These are phyloP conservation scores for Pythium grandisporangium DNA, from an alignment of 352 stramenopile species.

Conservation along the genomic window DNA sequence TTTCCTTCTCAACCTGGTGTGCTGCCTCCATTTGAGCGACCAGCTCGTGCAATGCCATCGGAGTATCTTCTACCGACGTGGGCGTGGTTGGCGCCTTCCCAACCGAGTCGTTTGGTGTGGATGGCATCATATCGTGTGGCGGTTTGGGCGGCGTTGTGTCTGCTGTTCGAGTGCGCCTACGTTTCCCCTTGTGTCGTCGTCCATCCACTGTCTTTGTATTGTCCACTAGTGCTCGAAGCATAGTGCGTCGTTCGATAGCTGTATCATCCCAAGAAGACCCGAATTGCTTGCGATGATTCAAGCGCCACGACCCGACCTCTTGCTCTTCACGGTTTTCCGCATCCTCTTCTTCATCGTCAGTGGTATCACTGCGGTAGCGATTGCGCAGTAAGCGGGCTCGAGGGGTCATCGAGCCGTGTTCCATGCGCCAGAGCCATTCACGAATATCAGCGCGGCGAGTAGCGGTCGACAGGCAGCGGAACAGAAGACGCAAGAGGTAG, in stretches of 20 bases:
- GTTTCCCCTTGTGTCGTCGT: too few relatives aligned
- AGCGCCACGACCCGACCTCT: constrained; percentile 18
- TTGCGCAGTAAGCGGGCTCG: too few relatives aligned
- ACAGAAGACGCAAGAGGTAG: constrained; percentile 56
- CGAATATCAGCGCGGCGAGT: constrained; percentile 63
- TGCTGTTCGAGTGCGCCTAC: too few relatives aligned
- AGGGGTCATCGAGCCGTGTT: too few relatives aligned
- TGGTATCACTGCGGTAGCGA: too few relatives aligned
- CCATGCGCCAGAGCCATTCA: constrained; percentile 73
- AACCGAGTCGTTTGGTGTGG: too few relatives aligned
- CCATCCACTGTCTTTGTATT: constrained; percentile 23
- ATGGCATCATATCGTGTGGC: too few relatives aligned
- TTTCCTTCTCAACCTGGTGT: too few relatives aligned
- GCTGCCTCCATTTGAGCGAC: constrained; percentile 11
- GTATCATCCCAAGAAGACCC: constrained; percentile 70
- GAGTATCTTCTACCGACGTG: constrained; percentile 7
- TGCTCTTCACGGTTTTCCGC: constrained; percentile 3
- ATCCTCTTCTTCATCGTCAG: constrained; percentile 7
- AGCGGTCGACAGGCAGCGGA: constrained; percentile 60
- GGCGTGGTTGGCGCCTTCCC: constrained; percentile 5
- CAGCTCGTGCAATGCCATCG: constrained; percentile 8
- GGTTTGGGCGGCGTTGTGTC: too few relatives aligned
- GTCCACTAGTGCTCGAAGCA: constrained; percentile 51
- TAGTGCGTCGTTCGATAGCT: constrained; percentile 69
- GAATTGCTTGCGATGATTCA: constrained; percentile 72